Percentiles rank a stretch among this genome's conserved stretches.
phyloP scores from a whole-genome alignment of 805 yeast species.

The Metschnikowia arizonensis region DNA sequence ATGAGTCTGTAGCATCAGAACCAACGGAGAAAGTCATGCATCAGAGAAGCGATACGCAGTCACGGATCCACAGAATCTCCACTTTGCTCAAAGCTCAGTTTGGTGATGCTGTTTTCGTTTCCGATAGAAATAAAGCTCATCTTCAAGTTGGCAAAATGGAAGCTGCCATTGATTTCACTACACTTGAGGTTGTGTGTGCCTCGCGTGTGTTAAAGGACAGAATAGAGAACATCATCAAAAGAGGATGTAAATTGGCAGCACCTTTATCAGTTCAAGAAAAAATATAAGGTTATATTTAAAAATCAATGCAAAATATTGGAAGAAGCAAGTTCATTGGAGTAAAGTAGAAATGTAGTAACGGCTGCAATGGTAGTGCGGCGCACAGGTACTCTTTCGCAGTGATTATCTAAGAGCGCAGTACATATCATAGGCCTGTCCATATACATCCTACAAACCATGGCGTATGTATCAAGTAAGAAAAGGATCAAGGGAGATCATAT shows the following conservation, averaged over 20 bases:
- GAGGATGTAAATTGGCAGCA: constrained; percentile 79
- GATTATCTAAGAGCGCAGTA: neutral
- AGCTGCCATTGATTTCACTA: constrained; percentile 64
- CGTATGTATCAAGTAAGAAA: constrained; percentile 14
- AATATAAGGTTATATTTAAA: neutral
- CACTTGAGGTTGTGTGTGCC: constrained; percentile 63
- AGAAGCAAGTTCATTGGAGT: neutral
- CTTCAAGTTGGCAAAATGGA: constrained; percentile 71
- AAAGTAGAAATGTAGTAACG: neutral
- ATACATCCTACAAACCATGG: constrained; percentile 11
- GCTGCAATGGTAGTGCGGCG: constrained; percentile 6
- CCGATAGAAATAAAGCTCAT: constrained; percentile 45
- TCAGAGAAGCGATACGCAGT: constrained; percentile 24
- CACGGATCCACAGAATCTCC: constrained; percentile 47
- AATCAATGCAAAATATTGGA: neutral
- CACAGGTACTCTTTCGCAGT: constrained; percentile 5
- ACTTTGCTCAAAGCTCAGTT: constrained; percentile 77
- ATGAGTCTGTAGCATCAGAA: constrained; percentile 16
- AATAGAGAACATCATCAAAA: constrained; percentile 70
- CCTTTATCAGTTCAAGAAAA: constrained; percentile 45
- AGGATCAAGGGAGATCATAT: neutral
- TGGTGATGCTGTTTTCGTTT: constrained; percentile 61
- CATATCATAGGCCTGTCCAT: neutral
- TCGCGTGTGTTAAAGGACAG: constrained; percentile 77
- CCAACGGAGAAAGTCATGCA: constrained; percentile 22